These are phyloP conservation scores for Monosporascus sp. DNA, from an alignment of 2,329 filamentous ascomycete genomes.

Conservation along the genomic window DNA sequence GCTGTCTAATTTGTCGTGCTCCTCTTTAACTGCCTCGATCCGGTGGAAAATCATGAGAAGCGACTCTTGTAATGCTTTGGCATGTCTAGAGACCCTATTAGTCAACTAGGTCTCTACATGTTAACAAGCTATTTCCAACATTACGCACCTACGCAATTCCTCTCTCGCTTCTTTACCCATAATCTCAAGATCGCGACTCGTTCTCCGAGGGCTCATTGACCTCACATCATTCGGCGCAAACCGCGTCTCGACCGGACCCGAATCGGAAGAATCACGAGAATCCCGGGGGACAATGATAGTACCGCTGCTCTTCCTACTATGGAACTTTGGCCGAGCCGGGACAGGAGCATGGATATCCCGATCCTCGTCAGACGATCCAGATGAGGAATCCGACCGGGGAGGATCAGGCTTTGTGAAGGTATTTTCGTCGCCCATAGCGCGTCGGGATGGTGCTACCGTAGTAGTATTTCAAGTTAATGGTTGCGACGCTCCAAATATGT, in stretches of 20 bases:
- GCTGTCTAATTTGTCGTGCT: conserved; percentile 93
- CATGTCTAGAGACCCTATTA: conserved; percentile 57
- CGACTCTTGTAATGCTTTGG: conserved; percentile 81
- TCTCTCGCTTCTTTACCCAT: conserved; percentile 77
- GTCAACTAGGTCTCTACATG: conserved; percentile 2
- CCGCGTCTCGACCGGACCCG: conserved; percentile 67
- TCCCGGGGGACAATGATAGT: conserved; percentile 80
- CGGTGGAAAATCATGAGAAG: conserved; percentile 86
- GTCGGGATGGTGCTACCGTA: not conserved
- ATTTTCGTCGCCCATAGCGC: conserved; percentile 17
- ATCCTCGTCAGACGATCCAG: conserved; percentile 21
- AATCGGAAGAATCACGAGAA: conserved; percentile 67
- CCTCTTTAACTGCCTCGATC: conserved; percentile 88
- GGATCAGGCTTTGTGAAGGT: conserved; percentile 18
- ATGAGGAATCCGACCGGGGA: conserved; percentile 25
- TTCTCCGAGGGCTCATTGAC: conserved; percentile 90
- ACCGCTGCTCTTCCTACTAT: conserved; percentile 72
- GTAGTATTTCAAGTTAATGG: not conserved
- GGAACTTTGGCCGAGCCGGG: conserved; percentile 60
- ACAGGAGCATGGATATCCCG: conserved; percentile 45
- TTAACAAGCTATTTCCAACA: too few species aligned
- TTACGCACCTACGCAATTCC: conserved; percentile 50
- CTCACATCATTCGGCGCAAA: conserved; percentile 85
- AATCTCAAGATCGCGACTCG: conserved; percentile 84
- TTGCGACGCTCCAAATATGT: too few species aligned